Conservation (phyloP, 129 eudicot species). For the Flaveria sonorensis region DNA sequence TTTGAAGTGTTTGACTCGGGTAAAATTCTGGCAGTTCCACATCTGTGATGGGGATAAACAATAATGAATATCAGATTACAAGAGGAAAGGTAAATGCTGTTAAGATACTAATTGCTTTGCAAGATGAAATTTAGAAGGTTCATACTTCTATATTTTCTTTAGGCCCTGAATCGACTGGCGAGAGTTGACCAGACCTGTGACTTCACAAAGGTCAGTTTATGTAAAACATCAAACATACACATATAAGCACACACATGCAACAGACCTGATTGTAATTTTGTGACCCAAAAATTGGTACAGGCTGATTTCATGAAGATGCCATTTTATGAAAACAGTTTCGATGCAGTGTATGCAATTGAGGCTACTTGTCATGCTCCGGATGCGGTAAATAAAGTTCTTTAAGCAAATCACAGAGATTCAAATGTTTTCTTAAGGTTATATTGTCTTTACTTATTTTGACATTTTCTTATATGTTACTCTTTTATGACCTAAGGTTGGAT, state of each 20-base stretch:
- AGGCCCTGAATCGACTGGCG: constrained; percentile 78
- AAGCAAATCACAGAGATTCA: neutral
- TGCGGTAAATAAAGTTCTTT: constrained; percentile 48
- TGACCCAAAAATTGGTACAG: constrained; percentile 44
- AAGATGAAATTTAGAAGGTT: neutral
- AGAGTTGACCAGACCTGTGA: constrained; percentile 80
- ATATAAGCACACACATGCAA: neutral
- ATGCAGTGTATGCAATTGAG: constrained; percentile 90
- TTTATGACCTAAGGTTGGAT: constrained; percentile 58
- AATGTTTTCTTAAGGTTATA: neutral
- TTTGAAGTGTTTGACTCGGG: neutral
- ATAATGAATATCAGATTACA: constrained; percentile 93
- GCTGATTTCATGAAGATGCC: constrained; percentile 99
- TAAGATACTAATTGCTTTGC: neutral
- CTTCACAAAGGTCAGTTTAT: constrained; percentile 68
- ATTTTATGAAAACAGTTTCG: constrained; percentile 69
- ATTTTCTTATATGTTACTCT: neutral
- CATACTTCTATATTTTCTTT: constrained; percentile 20
- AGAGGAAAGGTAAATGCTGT: constrained; percentile 76
- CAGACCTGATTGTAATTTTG: neutral
- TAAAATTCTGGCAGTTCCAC: constrained; percentile 58
- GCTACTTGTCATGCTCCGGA: constrained; percentile 97
- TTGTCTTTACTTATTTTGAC: neutral
- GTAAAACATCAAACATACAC: neutral
- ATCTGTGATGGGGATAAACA: constrained; percentile 88